Base-by-base conservation (phyloP, 371 early-diverging fungal species). In the Phascolomyces articulosus region DNA sequence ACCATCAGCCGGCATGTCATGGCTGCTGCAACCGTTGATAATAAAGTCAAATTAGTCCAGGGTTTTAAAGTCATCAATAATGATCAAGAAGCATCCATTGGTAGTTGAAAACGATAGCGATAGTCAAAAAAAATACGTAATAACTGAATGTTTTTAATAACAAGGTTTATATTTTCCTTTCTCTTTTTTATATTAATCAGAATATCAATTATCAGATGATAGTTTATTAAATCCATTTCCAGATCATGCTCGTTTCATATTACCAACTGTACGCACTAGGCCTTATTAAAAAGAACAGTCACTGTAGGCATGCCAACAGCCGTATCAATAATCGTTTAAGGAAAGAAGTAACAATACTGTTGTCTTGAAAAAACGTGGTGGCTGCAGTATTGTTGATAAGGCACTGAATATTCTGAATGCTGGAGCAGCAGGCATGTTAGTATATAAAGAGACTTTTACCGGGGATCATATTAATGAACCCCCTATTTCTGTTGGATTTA, bases 21-120 rank as follows among this genome's bases (percentile, higher is more conserved):
- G 23, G 48, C 69, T 23, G 64, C 58, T 1, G 65, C 38, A 6
- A 64, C 69, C n/a, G 63, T 65, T 16, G 69, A 69, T 38, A 69
- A 64, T 44, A 27, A 23, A n/a, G 28, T 27, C 26, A 68, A 68
- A 38, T 58, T 59, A 7, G 63, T 41, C 34, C 55, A 60, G 11
- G 60, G 58, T 40, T 28, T 64, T 23, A 51, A 60, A 16, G 48
- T 65, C 6, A 24, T 6, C 51, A 51, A 51, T 4, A 34, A 9
- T 34, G 34, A 34, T 34, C 9, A 34, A 11, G 34, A 34, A 34
- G 15, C 47, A 13, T 47, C 16, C 2, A 13, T 47, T 47, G 47
- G 47, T 47, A 47, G 0, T 6, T 47, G 13, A n/a, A 38, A 38
- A 38, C 38, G 38, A 38, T 38, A 38, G 13, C 38, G 38, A 47